Base-by-base conservation (phyloP, 179 eudicot genomes). In the Corrigiola litoralis region DNA sequence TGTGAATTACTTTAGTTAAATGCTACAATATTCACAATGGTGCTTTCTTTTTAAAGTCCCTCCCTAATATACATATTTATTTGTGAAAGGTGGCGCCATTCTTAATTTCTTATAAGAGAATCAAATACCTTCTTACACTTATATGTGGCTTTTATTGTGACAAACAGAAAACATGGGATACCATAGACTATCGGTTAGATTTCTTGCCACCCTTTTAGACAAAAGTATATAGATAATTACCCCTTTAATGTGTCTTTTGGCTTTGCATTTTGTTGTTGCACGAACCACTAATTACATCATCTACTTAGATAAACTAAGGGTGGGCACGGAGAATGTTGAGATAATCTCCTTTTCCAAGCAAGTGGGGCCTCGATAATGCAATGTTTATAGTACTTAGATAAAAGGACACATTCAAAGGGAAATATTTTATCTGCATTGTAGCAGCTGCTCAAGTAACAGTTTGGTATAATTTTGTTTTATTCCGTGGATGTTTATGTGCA, bases 361-460 rank as follows among this genome's bases (percentile, higher is more conserved):
- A 63, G 58, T 54, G 57, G 61, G 74, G 32, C 68, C 74, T 70
- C 63, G 37, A 53, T 41, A 14, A 44, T 67, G 64, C 32, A 23
- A 34, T 4, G 23, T 54, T 62, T 49, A 3, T 8, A 51, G 40
- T n/a, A 65, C 50, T 42, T 65, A 20, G 60, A 25, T 51, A 65
- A 38, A 24, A 38, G 16, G 37, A 51, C 60, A 51, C 37, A 40
- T 25, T 63, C 16, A 13, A 52, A 27, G n/a, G n/a, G n/a, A n/a
- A n/a, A n/a, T n/a, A n/a, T n/a, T n/a, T n/a, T n/a, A n/a, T n/a
- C n/a, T n/a, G n/a, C n/a, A n/a, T n/a, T n/a, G n/a, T n/a, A n/a
- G n/a, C n/a, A n/a, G n/a, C n/a, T n/a, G n/a, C n/a, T n/a, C n/a
- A n/a, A n/a, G n/a, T n/a, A n/a, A n/a, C n/a, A n/a, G n/a, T n/a